phyloP scores from a whole-genome alignment of 192 early-diverging fungal genomes.

The Cetraspora pellucida region DNA sequence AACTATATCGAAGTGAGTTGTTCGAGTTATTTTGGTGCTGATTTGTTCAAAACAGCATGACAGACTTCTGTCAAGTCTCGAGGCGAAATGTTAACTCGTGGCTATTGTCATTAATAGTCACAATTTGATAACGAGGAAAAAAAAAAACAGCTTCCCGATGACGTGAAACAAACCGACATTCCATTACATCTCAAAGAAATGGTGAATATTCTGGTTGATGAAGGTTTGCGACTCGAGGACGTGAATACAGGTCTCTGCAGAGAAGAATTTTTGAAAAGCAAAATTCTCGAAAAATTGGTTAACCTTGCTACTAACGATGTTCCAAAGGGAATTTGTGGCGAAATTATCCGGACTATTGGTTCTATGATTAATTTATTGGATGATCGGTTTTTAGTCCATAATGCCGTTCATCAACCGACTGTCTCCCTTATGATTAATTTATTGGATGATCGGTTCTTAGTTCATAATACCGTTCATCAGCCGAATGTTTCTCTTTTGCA shows the following conservation, averaged over 20 bases:
- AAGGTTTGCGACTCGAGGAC: constrained; percentile 77
- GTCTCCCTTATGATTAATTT: constrained; percentile 81
- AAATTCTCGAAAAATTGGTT: constrained; percentile 80
- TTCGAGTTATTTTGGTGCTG: neutral
- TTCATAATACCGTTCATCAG: constrained; percentile 87
- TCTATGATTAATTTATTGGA: constrained; percentile 84
- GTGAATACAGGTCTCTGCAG: constrained; percentile 80
- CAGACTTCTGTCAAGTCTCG: neutral
- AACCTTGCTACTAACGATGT: constrained; percentile 74
- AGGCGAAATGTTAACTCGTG: constrained; percentile 12
- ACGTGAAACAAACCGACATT: constrained; percentile 78
- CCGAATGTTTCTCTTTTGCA: constrained; percentile 78
- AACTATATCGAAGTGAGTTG: constrained; percentile 58
- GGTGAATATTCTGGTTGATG: constrained; percentile 87
- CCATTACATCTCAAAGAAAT: constrained; percentile 73
- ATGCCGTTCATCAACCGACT: constrained; percentile 84
- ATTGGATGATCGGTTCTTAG: constrained; percentile 84
- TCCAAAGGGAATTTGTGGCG: constrained; percentile 77
- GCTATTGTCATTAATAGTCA: neutral
- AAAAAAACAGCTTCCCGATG: constrained; percentile 44
- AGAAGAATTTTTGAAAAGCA: constrained; percentile 85
- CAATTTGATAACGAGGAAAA: constrained; percentile 35
- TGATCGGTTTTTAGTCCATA: constrained; percentile 87
- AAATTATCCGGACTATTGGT: constrained; percentile 77
- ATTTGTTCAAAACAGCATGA: neutral